These are phyloP conservation scores for Podospora conica DNA, from an alignment of 495 filamentous ascomycete species.

Conservation along the genomic window DNA sequence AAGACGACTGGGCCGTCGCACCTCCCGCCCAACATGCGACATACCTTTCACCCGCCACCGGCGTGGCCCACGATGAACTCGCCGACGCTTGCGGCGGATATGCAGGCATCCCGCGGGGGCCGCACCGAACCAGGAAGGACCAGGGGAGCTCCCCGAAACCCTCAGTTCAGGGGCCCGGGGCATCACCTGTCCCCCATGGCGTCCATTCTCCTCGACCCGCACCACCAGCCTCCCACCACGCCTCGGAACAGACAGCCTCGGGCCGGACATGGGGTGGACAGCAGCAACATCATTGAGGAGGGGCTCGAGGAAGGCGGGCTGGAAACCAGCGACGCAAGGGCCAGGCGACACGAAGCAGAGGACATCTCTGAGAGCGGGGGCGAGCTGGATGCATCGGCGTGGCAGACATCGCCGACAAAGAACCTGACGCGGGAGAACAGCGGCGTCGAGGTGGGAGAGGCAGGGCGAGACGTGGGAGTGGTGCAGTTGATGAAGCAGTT, in stretches of 20 bases:
- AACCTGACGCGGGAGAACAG: slow-evolving; percentile 40
- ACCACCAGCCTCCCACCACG: slow-evolving; percentile 64
- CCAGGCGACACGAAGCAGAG: slow-evolving; percentile 68
- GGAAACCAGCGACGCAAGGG: no score
- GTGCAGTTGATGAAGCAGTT: slow-evolving; percentile 87
- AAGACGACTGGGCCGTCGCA: slow-evolving; percentile 45
- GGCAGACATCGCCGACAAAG: slow-evolving; percentile 42
- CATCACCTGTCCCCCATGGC: slow-evolving; percentile 52
- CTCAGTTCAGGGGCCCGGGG: slow-evolving; percentile 28
- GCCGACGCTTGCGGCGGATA: slow-evolving; percentile 51
- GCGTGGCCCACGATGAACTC: slow-evolving; percentile 66
- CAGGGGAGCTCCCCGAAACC: slow-evolving; percentile 21
- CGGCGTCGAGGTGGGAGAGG: slow-evolving; percentile 17
- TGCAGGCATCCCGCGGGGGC: slow-evolving; percentile 46
- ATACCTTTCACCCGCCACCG: slow-evolving; percentile 74
- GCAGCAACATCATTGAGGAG: slow-evolving; percentile 47
- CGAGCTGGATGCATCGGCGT: slow-evolving; percentile 46
- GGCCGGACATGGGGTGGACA: slow-evolving; percentile 34
- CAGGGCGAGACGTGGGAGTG: slow-evolving; percentile 55
- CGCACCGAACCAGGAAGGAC: slow-evolving; percentile 36
- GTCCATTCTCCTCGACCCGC: slow-evolving; percentile 77
- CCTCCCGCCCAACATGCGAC: slow-evolving; percentile 42
- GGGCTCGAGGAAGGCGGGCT: slow-evolving; percentile 41
- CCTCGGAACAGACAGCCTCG: slow-evolving; percentile 40
- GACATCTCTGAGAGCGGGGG: slow-evolving; percentile 46